Evolutionary conservation across 441 rosid genomes (phyloP).

Genomic region (Bruguiera hainesii): DNA sequence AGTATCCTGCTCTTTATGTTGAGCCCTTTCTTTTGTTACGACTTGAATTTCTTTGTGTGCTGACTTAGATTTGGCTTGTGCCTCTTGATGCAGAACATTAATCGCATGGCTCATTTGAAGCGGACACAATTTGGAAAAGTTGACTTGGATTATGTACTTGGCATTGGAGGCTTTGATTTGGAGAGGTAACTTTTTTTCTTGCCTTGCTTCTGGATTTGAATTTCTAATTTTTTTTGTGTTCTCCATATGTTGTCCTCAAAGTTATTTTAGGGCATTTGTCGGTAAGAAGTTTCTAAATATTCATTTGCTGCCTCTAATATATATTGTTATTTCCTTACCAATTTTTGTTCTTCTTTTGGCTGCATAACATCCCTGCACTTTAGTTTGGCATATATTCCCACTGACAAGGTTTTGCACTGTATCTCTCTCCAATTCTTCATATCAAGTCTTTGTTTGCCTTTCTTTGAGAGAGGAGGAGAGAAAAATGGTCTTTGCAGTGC

Average conservation of each 20-base stretch:
- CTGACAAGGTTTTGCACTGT: no score
- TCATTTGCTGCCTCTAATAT: no score
- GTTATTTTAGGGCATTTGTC: background rate
- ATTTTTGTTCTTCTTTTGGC: no score
- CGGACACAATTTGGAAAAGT: slow-evolving; percentile 78
- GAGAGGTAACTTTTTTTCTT: slow-evolving; percentile 58
- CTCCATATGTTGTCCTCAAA: background rate
- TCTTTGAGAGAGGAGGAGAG: no score
- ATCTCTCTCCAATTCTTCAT: no score
- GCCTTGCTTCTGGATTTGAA: slow-evolving; percentile 12
- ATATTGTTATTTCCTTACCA: no score
- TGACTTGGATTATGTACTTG: slow-evolving; percentile 95
- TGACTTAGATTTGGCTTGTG: slow-evolving; percentile 16
- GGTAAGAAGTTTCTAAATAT: background rate
- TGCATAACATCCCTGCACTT: no score
- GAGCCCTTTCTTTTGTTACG: background rate
- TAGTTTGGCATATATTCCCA: no score
- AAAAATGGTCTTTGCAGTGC: no score
- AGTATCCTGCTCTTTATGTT: slow-evolving; percentile 12
- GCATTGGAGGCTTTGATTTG: slow-evolving; percentile 96
- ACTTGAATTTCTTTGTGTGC: slow-evolving; percentile 11
- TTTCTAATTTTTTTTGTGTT: no score
- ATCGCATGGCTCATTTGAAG: slow-evolving; percentile 74
- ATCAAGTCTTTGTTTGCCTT: no score
- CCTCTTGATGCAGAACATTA: slow-evolving; percentile 54